Evolutionary conservation across 345 rosid genomes (phyloP).

Genomic region (Eucalyptus cloeziana): DNA sequence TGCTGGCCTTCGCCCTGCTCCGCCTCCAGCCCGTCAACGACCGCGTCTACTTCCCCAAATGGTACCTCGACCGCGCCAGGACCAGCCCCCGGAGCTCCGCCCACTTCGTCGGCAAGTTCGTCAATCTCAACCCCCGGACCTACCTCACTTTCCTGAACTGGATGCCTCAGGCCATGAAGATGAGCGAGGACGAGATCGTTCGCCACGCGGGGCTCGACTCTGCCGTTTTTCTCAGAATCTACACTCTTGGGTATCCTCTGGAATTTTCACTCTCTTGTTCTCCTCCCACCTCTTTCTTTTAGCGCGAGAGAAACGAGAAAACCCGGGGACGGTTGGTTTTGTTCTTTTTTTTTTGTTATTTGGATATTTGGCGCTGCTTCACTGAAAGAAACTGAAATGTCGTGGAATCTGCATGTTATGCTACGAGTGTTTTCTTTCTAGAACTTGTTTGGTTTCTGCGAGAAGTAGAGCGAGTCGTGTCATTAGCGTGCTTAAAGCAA

Average conservation of each 20-base stretch:
- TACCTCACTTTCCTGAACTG: conserved; percentile 86
- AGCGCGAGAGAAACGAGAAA: background rate
- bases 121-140: conserved; percentile 63
- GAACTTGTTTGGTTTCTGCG: background rate
- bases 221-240: conserved; percentile 83
- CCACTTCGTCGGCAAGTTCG: conserved; percentile 60
- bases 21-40: conserved; percentile 89
- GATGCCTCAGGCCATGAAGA: conserved; percentile 98
- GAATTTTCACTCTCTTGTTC: background rate
- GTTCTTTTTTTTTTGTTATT: background rate
- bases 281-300: background rate
- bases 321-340: background rate
- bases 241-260: conserved; percentile 63
- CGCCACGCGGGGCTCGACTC: conserved; percentile 94
- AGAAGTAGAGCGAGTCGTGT: background rate
- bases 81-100: conserved; percentile 57
- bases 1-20: conserved; percentile 81
- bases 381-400: background rate
- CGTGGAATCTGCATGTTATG: background rate
- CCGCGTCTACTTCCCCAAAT: conserved; percentile 87
- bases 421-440: background rate
- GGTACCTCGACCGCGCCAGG: conserved; percentile 62
- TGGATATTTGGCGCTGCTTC: background rate
- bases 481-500: background rate
- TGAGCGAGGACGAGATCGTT: conserved; percentile 69